Evolutionary conservation across 176 grass and related monocot genomes (phyloP), one percentile per base, ranked within the genome.

Genomic region (Oryza coarctata): DNA sequence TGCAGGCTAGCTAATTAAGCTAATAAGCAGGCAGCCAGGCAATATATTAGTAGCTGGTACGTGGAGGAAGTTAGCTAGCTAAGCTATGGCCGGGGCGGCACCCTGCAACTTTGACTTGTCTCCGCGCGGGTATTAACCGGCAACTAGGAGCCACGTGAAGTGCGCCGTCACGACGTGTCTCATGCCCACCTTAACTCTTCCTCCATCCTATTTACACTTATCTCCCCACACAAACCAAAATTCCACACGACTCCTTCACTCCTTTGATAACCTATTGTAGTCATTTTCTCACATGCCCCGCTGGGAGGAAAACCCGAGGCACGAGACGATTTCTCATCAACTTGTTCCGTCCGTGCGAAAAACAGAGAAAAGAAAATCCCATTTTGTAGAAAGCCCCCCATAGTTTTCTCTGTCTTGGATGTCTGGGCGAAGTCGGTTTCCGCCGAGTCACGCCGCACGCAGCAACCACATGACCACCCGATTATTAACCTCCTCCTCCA

Each of bases 151-250:
- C 80, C 86, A 79, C 86, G 75, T 45, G 76, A 84, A 84, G 87
- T 75, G 82, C 82, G 76, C 30, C 64, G 17, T 14, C n/a, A 39
- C n/a, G 81, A 68, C 81, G 86, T 88, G 86, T 63, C 63, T 7
- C 43, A 14, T 44, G 47, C 47, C 47, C 47, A 50, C 12, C 44
- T n/a, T 33, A 50, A 28, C 15, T 62, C 0, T 14, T 10, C 27
- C 44, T 20, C 14, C 6, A 17, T 41, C 27, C 63, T n/a, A 63
- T 52, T 43, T 52, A 35, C 27, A 10, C 27, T 72, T 45, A 23
- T 30, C 82, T 43, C 63, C 20, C 64, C 64, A 61, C 64, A 69
- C 14, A 47, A 84, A 65, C 32, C 12, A 57, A 39, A 75, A 62
- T 62, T 76, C 28, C 47, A 65, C 68, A 12, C 18, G 77, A 63